A percentile compares a stretch with the other conserved stretches of the same genome.
Conservation (phyloP, 495 filamentous ascomycete genomes). For the Evernia prunastri region DNA sequence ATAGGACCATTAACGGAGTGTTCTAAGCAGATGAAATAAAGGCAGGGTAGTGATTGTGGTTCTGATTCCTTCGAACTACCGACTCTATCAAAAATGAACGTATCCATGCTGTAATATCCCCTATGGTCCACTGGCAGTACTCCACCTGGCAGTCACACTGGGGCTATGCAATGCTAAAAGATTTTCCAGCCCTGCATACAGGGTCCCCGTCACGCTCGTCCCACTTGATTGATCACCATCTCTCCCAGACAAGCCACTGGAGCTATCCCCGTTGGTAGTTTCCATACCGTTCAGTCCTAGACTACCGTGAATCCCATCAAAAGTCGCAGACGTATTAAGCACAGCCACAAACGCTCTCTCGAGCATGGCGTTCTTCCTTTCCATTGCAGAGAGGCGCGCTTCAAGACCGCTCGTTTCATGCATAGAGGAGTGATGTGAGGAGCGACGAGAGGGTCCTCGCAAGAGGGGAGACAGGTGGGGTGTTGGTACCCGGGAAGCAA, state of each 20-base stretch:
- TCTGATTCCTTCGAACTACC: neutral
- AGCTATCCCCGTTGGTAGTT: neutral
- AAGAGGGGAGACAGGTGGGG: constrained; percentile 6
- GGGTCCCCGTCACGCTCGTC: neutral
- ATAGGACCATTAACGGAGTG: constrained; percentile 12
- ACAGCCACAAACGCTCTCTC: constrained; percentile 34
- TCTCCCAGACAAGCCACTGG: neutral
- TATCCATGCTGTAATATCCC: neutral
- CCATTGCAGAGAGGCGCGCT: constrained; percentile 29
- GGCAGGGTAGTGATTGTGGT: neutral
- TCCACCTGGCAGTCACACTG: constrained; percentile 1
- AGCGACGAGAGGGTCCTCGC: neutral
- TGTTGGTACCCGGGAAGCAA: constrained; percentile 4
- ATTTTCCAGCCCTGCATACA: constrained; percentile 9
- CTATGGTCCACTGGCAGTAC: constrained; percentile 10
- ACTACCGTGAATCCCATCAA: neutral
- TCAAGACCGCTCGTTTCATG: constrained; percentile 24
- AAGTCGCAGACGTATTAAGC: constrained; percentile 17
- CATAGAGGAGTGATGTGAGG: neutral
- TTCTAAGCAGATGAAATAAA: neutral
- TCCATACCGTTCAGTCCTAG: neutral
- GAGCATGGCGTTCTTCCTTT: constrained; percentile 34
- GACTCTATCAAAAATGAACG: neutral
- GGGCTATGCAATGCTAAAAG: constrained; percentile 8
- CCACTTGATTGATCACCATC: neutral